phyloP scores from a whole-genome alignment of 1,284 basidiomycete genomes.

The Cutaneotrichosporon mucoides region DNA sequence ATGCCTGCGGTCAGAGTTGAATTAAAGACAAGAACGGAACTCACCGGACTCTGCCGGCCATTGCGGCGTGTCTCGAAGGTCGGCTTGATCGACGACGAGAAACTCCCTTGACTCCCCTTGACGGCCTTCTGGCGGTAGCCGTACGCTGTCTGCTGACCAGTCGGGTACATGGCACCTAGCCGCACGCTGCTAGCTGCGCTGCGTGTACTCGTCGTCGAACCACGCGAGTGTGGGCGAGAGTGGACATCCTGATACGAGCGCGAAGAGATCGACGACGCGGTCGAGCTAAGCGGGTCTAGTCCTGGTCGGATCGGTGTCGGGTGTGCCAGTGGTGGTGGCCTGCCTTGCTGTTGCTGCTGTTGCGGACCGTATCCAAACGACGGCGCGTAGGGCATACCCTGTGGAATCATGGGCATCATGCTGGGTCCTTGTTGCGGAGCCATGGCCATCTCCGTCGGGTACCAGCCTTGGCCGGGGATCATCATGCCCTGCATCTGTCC shows the following conservation, averaged over 20 bases:
- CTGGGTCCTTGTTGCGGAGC: constrained; percentile 2
- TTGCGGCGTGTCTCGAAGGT: constrained; percentile 19
- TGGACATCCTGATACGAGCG: constrained; percentile 39
- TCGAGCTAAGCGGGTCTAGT: constrained; percentile 37
- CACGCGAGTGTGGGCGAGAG: constrained; percentile 43
- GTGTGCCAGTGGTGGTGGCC: constrained; percentile 23
- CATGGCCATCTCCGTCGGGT: constrained; percentile 22
- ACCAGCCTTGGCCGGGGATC: constrained; percentile 6
- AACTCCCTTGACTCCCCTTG: constrained; percentile 23
- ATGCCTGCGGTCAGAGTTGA: constrained; percentile 15
- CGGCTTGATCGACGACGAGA: constrained; percentile 8
- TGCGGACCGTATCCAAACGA: constrained; percentile 4
- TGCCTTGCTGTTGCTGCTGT: background rate
- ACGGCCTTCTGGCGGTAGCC: constrained; percentile 39
- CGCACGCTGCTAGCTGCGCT: constrained; percentile 42
- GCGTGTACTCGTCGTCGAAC: constrained; percentile 42
- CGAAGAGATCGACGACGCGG: constrained; percentile 42
- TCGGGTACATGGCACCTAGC: constrained; percentile 41
- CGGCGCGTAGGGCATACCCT: constrained; percentile 30
- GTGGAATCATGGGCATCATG: constrained; percentile 40
- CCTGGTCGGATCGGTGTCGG: constrained; percentile 38
- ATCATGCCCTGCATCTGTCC: constrained; percentile 3
- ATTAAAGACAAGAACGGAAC: constrained; percentile 6
- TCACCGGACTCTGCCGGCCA: constrained; percentile 43
- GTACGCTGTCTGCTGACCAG: constrained; percentile 21